Base-by-base conservation (phyloP, 1,284 basidiomycete genomes). In the Cutaneotrichosporon cavernicola region DNA sequence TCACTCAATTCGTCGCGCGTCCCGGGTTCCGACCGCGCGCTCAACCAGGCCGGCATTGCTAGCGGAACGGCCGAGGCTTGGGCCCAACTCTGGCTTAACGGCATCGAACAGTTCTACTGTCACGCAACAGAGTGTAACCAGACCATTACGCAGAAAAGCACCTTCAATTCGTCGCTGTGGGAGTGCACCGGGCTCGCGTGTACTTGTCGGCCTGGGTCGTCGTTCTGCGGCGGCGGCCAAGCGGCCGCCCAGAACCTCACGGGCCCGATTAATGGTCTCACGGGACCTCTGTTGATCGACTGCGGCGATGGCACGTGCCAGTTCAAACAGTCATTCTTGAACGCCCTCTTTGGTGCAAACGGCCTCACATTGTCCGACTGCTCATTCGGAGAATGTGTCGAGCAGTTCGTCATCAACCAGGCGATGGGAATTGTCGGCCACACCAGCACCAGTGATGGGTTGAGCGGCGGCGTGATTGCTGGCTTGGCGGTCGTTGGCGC, bases 381-480 rank as follows among this genome's bases (percentile, higher is more conserved):
- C 77, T 81, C 80, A 0, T 92, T 89, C 70, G 93, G 93, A 31
- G 93, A 97, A 79, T 96, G 92, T 75, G 87, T 95, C 18, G 80
- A 85, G 9, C 90, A 94, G 76, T 85, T 83, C 62, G 87, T 90
- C 31, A 87, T 95, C 61, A 88, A 91, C 73, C 81, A 76, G 68
- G 78, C 77, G 0, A 53, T 70, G 14, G 76, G 76, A 4, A 66
- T 76, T 51, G 56, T 56, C 11, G 52, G 66, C 13, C n/a, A 64
- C 2, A 21, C 58, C 1, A 13, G 53, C 7, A 60, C 52, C 4
- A 22, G 43, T n/a, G 16, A 30, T 16, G 40, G 40, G 43, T 52
- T 61, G 18, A 85, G 87, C 61, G 85, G 86, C 0, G 91, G 92
- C 2, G 91, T 95, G 18, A 91, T 95, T 64, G 92, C 89, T 38